These are phyloP conservation scores for Fraxinus quadrangulata DNA, from an alignment of 257 asterid genomes.

Conservation along the genomic window DNA sequence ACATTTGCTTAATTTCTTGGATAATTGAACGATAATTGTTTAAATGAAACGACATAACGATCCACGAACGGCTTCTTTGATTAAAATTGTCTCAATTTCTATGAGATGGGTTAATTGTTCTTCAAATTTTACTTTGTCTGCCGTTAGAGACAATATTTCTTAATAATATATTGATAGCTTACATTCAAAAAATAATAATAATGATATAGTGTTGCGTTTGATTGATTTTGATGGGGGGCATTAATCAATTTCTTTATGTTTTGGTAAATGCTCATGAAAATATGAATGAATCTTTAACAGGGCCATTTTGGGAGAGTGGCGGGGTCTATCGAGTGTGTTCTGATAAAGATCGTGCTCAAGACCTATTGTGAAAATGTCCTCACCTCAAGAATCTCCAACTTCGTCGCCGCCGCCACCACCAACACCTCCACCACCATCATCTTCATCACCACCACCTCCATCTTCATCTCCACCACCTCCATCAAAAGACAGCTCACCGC, in stretches of 20 bases:
- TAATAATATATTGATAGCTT: too few relatives aligned
- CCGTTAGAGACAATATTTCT: too few relatives aligned
- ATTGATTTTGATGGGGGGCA: neutral
- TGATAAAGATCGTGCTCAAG: slow-evolving; percentile 6
- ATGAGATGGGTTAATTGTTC: too few relatives aligned
- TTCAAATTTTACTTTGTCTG: too few relatives aligned
- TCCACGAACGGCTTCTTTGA: too few relatives aligned
- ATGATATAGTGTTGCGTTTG: too few relatives aligned
- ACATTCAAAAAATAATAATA: too few relatives aligned
- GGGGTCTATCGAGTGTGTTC: slow-evolving; percentile 27
- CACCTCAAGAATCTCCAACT: slow-evolving; percentile 30
- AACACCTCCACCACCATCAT: slow-evolving; percentile 19
- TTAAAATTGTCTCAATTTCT: too few relatives aligned
- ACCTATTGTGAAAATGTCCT: slow-evolving; percentile 26
- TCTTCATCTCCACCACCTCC: slow-evolving; percentile 5
- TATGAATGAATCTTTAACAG: neutral
- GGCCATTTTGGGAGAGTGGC: slow-evolving; percentile 59
- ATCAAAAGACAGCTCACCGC: slow-evolving; percentile 10
- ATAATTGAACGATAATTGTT: neutral
- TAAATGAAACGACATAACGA: neutral
- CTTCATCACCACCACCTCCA: neutral
- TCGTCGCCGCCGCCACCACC: neutral
- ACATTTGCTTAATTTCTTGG: too few relatives aligned
- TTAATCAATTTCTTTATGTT: neutral
- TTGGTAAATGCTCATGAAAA: too few relatives aligned